phyloP scores from a whole-genome alignment of 176 grass and related monocot species.

The Triticum aestivum region IWGSC_CS_RefSeq_v2.1 NC_057807.1:554143672-554144171 shows the following conservation, averaged over 20 bases:
- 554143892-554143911: slow-evolving; percentile 60
- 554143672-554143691: slow-evolving; percentile 36
- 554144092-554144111: slow-evolving; percentile 53
- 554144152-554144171: neutral
- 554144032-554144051: slow-evolving; percentile 14
- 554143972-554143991: slow-evolving; percentile 23
- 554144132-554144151: neutral
- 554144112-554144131: slow-evolving; percentile 37
- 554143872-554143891: slow-evolving; percentile 34
- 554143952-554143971: slow-evolving; percentile 78
- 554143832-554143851: slow-evolving; percentile 36
- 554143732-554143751: slow-evolving; percentile 50
- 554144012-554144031: neutral
- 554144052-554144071: slow-evolving; percentile 52
- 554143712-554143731: neutral
- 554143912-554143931: slow-evolving; percentile 83
- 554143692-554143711: neutral
- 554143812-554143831: slow-evolving; percentile 54
- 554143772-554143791: slow-evolving; percentile 34
- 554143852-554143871: slow-evolving; percentile 10
- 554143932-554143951: slow-evolving; percentile 73
- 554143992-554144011: slow-evolving; percentile 25
- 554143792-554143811: slow-evolving; percentile 17
- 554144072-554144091: slow-evolving; percentile 53
- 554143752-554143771: slow-evolving; percentile 32